Evolutionary conservation across 2,329 filamentous ascomycete species (phyloP).

Genomic region (Colletotrichum godetiae): DNA sequence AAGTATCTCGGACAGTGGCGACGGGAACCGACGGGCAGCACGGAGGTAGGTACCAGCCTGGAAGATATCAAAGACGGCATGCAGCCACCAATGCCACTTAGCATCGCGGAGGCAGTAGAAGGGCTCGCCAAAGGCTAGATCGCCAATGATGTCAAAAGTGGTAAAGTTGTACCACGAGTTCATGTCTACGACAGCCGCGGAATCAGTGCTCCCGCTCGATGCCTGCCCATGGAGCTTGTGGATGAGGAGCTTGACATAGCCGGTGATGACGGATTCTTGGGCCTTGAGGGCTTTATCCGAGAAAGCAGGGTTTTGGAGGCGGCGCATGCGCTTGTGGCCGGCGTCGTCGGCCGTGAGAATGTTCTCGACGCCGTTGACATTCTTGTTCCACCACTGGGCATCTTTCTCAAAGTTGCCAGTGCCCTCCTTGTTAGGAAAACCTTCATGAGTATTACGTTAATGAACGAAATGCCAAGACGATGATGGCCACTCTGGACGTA

Average conservation of each 20-base stretch:
- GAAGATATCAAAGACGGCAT: slow-evolving; percentile 39
- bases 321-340: slow-evolving; percentile 39
- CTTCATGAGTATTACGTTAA: not conserved
- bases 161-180: slow-evolving; percentile 42
- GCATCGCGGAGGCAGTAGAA: slow-evolving; percentile 42
- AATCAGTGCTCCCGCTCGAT: slow-evolving; percentile 8
- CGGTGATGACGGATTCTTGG: slow-evolving; percentile 43
- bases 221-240: slow-evolving; percentile 34
- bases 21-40: slow-evolving; percentile 26
- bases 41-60: slow-evolving; percentile 30
- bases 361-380: slow-evolving; percentile 32
- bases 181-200: slow-evolving; percentile 37
- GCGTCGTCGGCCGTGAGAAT: slow-evolving; percentile 31
- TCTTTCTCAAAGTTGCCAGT: slow-evolving; percentile 31
- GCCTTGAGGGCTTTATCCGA: slow-evolving; percentile 43
- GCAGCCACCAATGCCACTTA: slow-evolving; percentile 43
- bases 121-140: slow-evolving; percentile 44
- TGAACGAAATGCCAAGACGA: not conserved
- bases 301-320: slow-evolving; percentile 44
- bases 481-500: not conserved
- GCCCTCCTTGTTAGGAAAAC: slow-evolving; percentile 23
- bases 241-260: slow-evolving; percentile 43
- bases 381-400: slow-evolving; percentile 34
- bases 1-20: slow-evolving; percentile 23
- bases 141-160: slow-evolving; percentile 47